Evolutionary conservation across 2,329 filamentous ascomycete genomes (phyloP), one percentile per base, ranked within the genome.

Genomic region (Colletotrichum neosansevieriae): DNA sequence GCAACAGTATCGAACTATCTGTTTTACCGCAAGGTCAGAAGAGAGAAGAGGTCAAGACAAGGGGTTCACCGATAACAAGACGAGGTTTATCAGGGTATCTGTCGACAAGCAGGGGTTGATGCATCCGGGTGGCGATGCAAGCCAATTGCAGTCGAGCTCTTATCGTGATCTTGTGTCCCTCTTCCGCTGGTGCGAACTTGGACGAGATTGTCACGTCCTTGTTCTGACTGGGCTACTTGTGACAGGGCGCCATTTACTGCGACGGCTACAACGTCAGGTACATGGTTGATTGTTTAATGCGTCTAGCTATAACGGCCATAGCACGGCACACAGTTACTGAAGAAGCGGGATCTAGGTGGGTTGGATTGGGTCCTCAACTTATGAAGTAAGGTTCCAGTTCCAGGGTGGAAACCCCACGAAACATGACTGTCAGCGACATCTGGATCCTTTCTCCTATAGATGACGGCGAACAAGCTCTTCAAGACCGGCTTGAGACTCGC

Each of bases 401-500:
- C 29, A 2, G 29, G 24, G 29, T 29, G 29, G 24, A 29, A 24
- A 29, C 29, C 29, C 29, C 29, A 29, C 29, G 29, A 9, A 9
- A 29, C 29, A 29, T 29, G 29, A 29, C 29, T 2, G 29, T 29
- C 1, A 29, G 29, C 11, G 36, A 38, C 11, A 38, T 11, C 36
- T 38, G 13, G 36, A 11, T 2, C 3, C 11, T 6, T 38, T 29
- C 32, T 40, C 6, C 29, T 45, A 63, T n/a, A 67, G 11, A 17
- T 56, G 63, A 6, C 44, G 49, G 9, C 67, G 54, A 10, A 67
- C 70, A 19, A 79, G 15, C 13, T 73, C 77, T 71, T 88, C 86
- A 50, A 89, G 71, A 63, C 81, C 81, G 10, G 84, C 80, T 74
- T 89, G 86, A 75, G 86, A 85, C 60, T 86, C 83, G 56, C 79